Conservation (phyloP, 2,329 filamentous ascomycete genomes). For the Colletotrichum cereale region DNA sequence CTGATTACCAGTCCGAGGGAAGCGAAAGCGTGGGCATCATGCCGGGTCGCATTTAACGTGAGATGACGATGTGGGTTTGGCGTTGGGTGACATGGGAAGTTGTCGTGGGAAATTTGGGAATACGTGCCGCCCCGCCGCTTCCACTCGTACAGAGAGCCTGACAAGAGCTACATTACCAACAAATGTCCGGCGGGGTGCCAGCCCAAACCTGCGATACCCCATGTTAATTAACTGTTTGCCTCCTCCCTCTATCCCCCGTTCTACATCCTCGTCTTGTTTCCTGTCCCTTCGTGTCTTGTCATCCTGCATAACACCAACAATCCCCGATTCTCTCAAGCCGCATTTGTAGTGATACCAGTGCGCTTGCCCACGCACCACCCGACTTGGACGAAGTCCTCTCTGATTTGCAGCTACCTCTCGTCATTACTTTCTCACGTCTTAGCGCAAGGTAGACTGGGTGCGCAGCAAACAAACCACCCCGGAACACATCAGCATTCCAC, state of each 20-base stretch:
- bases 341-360: background rate
- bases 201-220: conserved; percentile 5
- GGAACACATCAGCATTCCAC: conserved; percentile 29
- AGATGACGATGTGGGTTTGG: background rate
- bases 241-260: background rate
- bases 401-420: background rate
- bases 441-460: background rate
- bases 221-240: background rate
- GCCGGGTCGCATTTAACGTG: background rate
- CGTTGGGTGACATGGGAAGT: background rate
- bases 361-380: background rate
- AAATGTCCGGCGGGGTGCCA: background rate
- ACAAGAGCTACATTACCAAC: background rate
- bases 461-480: conserved; percentile 2
- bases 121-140: background rate
- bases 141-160: background rate
- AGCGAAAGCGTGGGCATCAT: background rate
- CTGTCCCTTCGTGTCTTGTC: background rate
- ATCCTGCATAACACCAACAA: conserved; percentile 4
- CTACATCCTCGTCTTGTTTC: background rate
- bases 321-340: background rate
- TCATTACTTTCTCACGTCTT: background rate
- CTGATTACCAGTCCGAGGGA: background rate
- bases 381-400: background rate
- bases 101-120: background rate